phyloP scores from a whole-genome alignment of 202 grass and related monocot species.

The Schoenoplectus triqueter region DNA sequence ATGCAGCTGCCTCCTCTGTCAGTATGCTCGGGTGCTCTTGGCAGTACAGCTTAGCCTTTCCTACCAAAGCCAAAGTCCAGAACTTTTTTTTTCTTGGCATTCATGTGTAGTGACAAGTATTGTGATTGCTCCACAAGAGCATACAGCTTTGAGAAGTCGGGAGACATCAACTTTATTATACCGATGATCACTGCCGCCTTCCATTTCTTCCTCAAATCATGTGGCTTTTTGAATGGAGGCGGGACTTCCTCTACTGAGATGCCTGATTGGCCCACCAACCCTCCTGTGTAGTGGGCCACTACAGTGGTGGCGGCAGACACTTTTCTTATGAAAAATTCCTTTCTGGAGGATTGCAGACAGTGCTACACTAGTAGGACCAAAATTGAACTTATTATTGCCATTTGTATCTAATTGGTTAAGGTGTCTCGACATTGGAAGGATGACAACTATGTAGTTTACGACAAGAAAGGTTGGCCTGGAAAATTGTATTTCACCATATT shows the following conservation, averaged over 20 bases:
- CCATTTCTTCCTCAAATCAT: conserved; percentile 34
- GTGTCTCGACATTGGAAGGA: not conserved
- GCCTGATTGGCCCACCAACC: not conserved
- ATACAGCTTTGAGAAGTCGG: not conserved
- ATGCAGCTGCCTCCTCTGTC: too few relatives aligned
- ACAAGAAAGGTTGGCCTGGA: not conserved
- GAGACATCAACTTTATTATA: conserved; percentile 19
- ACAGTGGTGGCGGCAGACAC: not conserved
- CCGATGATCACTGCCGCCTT: conserved; percentile 29
- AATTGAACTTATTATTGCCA: not conserved
- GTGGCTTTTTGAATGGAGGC: conserved; percentile 35
- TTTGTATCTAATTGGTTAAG: not conserved
- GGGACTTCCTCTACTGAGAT: not conserved
- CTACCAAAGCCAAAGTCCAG: conserved; percentile 19
- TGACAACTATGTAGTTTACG: not conserved
- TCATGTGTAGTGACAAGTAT: conserved; percentile 23
- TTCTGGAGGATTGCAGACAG: conserved; percentile 13
- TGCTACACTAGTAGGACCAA: conserved; percentile 12
- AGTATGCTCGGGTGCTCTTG: not conserved
- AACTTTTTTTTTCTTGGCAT: conserved; percentile 8
- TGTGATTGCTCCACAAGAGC: conserved; percentile 1
- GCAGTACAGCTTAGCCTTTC: not conserved
- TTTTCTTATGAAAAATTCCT: conserved; percentile 20
- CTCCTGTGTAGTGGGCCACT: conserved; percentile 30
- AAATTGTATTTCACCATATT: not conserved